Evolutionary conservation across 495 filamentous ascomycete species (phyloP), one percentile per base, ranked within the genome.

Genomic region (Neurospora cerealis): DNA sequence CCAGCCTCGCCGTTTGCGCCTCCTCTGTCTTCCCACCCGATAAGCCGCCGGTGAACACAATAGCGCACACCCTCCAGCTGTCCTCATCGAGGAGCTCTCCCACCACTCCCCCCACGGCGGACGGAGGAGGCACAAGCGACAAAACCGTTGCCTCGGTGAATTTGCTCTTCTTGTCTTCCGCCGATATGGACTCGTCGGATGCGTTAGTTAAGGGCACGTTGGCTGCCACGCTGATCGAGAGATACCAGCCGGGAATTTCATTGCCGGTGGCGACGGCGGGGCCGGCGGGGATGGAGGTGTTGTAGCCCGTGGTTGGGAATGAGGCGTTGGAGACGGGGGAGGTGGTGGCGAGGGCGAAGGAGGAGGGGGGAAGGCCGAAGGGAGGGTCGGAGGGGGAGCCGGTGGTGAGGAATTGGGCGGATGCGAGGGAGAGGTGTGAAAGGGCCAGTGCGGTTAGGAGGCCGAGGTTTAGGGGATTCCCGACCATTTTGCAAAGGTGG

Each of bases 11-110:
- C 2, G 54, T 42, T 3, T 36, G 39, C 9, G 40, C 13, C 4
- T 38, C 4, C 38, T 13, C 48, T 38, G 40, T 72, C 28, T 40
- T 71, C 11, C 9, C 15, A 0, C 17, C 28, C 9, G 19, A 17
- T 42, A 79, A n/a, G 0, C 77, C 75, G 2, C 44, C 72, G 0
- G 69, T 70, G 32, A 78, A 79, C 11, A 79, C 75, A 8, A 77
- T 66, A 1, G 72, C 75, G 44, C 77, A 77, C 8, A 79, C 60
- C 38, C 73, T 34, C 75, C 75, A 79, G 39, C 42, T 69, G 6
- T 28, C 24, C 24, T 28, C 24, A 28, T 28, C 24, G 24, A 28
- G 24, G 24, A 28, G 24, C 24, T 28, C 24, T 28, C 24, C 24
- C 24, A 28, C 24, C 24, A 28, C 24, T 28, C 24, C 24, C 24